These are phyloP conservation scores for Didymella keratinophila DNA, from an alignment of 2,329 filamentous ascomycete genomes.

Conservation along the genomic window DNA sequence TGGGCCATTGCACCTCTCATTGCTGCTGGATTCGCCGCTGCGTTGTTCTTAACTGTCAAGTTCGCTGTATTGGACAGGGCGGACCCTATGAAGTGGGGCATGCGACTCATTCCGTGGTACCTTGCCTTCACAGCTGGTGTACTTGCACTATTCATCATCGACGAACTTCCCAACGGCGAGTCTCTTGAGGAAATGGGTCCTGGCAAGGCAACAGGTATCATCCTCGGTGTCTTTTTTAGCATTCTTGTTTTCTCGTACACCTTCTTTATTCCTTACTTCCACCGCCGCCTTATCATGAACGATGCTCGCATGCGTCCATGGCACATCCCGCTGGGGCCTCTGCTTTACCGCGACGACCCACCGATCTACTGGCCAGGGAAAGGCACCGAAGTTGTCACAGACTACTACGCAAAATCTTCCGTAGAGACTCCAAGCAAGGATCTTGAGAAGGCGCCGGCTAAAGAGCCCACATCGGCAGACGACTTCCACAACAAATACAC, in stretches of 20 bases:
- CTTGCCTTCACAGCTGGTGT: conserved; percentile 59
- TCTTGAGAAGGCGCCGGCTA: conserved; percentile 19
- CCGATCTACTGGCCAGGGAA: conserved; percentile 54
- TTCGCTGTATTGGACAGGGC: conserved; percentile 58
- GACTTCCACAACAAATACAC: conserved; percentile 3
- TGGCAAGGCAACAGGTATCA: conserved; percentile 37
- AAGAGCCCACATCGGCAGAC: not conserved
- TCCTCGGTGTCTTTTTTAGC: conserved; percentile 39
- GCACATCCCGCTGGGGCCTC: conserved; percentile 48
- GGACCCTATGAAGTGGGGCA: conserved; percentile 59
- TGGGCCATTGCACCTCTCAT: conserved; percentile 61
- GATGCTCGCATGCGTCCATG: conserved; percentile 36
- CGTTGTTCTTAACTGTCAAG: conserved; percentile 60
- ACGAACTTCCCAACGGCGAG: conserved; percentile 51
- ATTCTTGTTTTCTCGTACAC: conserved; percentile 32
- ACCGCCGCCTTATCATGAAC: conserved; percentile 38
- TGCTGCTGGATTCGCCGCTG: conserved; percentile 57
- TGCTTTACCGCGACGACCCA: conserved; percentile 50
- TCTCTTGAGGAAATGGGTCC: conserved; percentile 41
- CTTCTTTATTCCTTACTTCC: conserved; percentile 42
- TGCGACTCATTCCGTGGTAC: conserved; percentile 60
- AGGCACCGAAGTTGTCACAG: conserved; percentile 46
- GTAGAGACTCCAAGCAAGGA: conserved; percentile 31
- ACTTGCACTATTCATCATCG: conserved; percentile 66
- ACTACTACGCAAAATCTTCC: conserved; percentile 51